Percentiles rank a stretch among this genome's conserved stretches.
phyloP scores from a whole-genome alignment of 73 alveolate genomes.

The Tetrahymena elliotti region DNA sequence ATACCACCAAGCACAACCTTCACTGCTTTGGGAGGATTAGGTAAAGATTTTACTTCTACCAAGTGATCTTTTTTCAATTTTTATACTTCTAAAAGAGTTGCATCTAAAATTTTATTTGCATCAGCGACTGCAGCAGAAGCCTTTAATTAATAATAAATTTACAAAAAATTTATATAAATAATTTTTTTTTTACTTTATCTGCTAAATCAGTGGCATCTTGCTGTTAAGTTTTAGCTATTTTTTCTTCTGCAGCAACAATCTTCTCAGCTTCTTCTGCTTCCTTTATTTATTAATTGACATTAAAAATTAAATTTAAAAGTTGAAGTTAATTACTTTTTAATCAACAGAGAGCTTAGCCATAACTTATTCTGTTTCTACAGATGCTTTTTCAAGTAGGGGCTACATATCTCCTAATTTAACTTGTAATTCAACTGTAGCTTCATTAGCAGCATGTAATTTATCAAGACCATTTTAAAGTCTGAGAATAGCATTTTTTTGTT shows the following conservation, averaged over 20 bases:
- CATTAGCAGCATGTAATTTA: not conserved
- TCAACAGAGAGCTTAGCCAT: not conserved
- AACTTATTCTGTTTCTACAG: not conserved
- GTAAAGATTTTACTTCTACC: slow-evolving; percentile 28
- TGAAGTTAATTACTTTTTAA: not conserved
- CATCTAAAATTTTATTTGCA: slow-evolving; percentile 9
- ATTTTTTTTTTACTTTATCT: not conserved
- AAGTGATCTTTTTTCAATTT: slow-evolving; percentile 34
- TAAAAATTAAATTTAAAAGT: not conserved
- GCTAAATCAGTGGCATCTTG: slow-evolving; percentile 21
- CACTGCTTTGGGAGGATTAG: slow-evolving; percentile 27
- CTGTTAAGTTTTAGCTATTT: slow-evolving; percentile 8
- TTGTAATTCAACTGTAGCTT: not conserved
- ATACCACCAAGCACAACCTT: slow-evolving; percentile 28
- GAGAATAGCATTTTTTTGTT: not conserved
- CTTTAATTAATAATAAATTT: not conserved
- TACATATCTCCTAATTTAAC: slow-evolving; percentile 2
- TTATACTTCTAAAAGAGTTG: slow-evolving; percentile 21
- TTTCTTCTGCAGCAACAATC: slow-evolving; percentile 7
- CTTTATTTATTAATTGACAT: not conserved
- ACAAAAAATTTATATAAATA: not conserved
- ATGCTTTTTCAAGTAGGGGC: not conserved
- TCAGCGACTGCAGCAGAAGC: slow-evolving; percentile 7
- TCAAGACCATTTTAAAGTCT: not conserved
- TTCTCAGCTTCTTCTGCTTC: slow-evolving; percentile 2